Evolutionary conservation across 768 basidiomycete genomes (phyloP).

Genomic region (Suillus cothurnatus): DNA sequence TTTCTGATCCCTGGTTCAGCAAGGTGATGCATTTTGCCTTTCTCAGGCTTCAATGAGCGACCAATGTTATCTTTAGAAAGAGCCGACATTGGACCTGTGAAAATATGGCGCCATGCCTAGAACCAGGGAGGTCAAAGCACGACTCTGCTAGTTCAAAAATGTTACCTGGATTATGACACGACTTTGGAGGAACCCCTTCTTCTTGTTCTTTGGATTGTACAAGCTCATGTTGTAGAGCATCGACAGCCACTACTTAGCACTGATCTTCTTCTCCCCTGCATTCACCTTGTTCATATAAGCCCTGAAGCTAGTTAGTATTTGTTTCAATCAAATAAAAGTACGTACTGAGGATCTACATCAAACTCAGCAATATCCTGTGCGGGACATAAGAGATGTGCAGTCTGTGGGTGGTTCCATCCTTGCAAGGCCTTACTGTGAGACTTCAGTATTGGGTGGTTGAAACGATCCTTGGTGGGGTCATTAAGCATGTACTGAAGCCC

Average conservation of each 20-base stretch:
- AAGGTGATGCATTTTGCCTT: slow-evolving; percentile 4
- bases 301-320: background rate
- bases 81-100: slow-evolving; percentile 5
- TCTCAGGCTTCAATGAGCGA: background rate
- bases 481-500: slow-evolving; percentile 7
- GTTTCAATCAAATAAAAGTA: background rate
- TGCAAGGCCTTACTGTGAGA: slow-evolving; percentile 1
- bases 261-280: slow-evolving; percentile 2
- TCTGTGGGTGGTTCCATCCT: slow-evolving; percentile 7
- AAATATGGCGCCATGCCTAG: slow-evolving; percentile 8
- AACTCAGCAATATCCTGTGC: background rate
- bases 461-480: slow-evolving; percentile 1
- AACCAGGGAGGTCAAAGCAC: background rate
- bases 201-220: slow-evolving; percentile 3
- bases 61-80: background rate
- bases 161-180: background rate
- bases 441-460: background rate
- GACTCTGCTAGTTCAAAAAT: background rate
- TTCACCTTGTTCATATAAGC: slow-evolving; percentile 7
- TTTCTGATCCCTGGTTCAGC: slow-evolving; percentile 4
- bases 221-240: slow-evolving; percentile 1
- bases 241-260: background rate
- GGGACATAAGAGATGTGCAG: background rate
- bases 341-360: slow-evolving; percentile 2
- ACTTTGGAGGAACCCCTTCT: background rate